phyloP scores from a whole-genome alignment of 2,329 filamentous ascomycete genomes.

The Mariannaea sp. region DNA sequence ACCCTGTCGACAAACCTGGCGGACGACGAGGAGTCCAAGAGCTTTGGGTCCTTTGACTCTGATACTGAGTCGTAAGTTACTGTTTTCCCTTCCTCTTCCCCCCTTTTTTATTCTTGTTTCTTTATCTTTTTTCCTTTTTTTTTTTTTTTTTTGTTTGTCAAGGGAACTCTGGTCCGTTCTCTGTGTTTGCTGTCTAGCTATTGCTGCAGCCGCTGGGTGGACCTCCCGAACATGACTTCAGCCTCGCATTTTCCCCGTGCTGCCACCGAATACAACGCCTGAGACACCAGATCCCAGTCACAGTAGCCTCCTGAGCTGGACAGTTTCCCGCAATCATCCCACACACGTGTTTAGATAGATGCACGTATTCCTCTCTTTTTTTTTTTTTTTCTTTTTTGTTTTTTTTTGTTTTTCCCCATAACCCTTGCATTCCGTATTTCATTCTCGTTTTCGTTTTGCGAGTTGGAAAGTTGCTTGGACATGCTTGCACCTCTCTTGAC shows the following conservation, averaged over 20 bases:
- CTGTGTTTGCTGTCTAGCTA: neutral
- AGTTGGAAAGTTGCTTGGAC: neutral
- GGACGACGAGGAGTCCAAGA: conserved; percentile 42
- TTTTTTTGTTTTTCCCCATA: no score
- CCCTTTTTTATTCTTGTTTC: conserved; percentile 14
- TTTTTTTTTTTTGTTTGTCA: conserved; percentile 13
- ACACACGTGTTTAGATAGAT: conserved; percentile 7
- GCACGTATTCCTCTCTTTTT: conserved; percentile 4
- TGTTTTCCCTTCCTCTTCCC: neutral
- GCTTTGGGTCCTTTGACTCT: conserved; percentile 44
- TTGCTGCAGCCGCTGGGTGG: conserved; percentile 10
- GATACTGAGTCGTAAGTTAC: conserved; percentile 41
- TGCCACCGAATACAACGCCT: conserved; percentile 3
- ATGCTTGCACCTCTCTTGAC: conserved; percentile 16
- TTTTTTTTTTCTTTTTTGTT: no score
- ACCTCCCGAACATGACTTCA: conserved; percentile 10
- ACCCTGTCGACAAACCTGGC: conserved; percentile 39
- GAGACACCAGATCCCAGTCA: conserved; percentile 17
- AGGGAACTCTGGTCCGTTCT: neutral
- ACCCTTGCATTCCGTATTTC: conserved; percentile 13
- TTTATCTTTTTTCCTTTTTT: neutral
- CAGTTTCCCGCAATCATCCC: conserved; percentile 1
- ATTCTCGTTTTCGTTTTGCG: neutral
- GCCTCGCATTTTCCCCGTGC: conserved; percentile 21
- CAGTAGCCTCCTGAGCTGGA: neutral